A percentile compares a stretch with the other conserved stretches of the same genome.
Evolutionary conservation across 2,329 filamentous ascomycete genomes (phyloP).

Genomic region (Aureobasidium melanogenum): DNA sequence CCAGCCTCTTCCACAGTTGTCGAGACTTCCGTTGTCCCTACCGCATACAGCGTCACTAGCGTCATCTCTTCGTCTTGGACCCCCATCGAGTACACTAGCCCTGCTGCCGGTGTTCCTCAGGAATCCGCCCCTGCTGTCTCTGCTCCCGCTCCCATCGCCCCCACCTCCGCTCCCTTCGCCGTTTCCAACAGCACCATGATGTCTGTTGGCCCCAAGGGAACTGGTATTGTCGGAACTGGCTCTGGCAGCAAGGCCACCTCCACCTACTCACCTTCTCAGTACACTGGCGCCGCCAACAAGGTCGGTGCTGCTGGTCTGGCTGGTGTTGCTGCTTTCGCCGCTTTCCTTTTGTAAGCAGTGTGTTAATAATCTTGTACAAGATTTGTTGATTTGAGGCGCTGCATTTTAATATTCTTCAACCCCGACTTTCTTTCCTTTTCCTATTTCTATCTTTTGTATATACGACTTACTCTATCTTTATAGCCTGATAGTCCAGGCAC

Average conservation of each 20-base stretch:
- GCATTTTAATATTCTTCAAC: not conserved
- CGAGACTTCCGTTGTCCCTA: not conserved
- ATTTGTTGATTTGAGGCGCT: slow-evolving; percentile 3
- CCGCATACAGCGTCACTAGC: not conserved
- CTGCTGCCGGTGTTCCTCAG: not conserved
- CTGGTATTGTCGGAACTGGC: not conserved
- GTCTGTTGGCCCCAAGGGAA: not conserved
- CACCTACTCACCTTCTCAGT: not conserved
- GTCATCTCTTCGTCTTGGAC: slow-evolving; percentile 13
- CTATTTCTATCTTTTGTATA: slow-evolving; percentile 4
- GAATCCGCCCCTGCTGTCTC: slow-evolving; percentile 4
- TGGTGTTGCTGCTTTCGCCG: slow-evolving; percentile 8
- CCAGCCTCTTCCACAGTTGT: slow-evolving; percentile 15
- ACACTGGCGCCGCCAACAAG: slow-evolving; percentile 12
- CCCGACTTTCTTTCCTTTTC: not conserved
- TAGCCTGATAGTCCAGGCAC: not conserved
- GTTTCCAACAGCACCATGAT: slow-evolving; percentile 4
- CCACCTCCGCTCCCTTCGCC: slow-evolving; percentile 9
- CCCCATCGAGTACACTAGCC: slow-evolving; percentile 12
- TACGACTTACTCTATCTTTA: not conserved
- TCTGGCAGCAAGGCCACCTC: slow-evolving; percentile 4
- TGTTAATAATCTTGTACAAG: not conserved
- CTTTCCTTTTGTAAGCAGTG: slow-evolving; percentile 10
- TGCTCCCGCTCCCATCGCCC: slow-evolving; percentile 9
- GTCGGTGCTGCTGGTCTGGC: slow-evolving; percentile 4